Evolutionary conservation across 2,329 filamentous ascomycete genomes (phyloP), one percentile per base, ranked within the genome.

Genomic region (Pseudovirgaria hyperparasitica): DNA sequence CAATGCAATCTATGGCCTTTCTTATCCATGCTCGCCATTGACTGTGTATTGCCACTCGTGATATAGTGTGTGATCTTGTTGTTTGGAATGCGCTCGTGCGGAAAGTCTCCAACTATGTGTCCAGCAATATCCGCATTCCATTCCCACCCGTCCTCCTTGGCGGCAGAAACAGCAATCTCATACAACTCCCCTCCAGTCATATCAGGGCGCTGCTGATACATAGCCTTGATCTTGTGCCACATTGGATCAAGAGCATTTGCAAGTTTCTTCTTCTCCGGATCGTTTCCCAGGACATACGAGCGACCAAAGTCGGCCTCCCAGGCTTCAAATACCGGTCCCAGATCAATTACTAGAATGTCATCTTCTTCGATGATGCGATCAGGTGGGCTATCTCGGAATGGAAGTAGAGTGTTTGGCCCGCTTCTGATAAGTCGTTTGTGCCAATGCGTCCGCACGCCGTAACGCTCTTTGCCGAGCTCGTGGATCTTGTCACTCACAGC

Each of bases 221-320:
- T 42, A 4, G 41, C 36, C 43, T 63, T 64, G 23, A 65, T 56
- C n/a, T 39, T 41, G 4, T 53, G 36, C 60, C 61, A 68, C 7
- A 58, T 45, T 0, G 62, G 62, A 35, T 64, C 56, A 1, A 66
- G 50, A 4, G 57, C 43, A 29, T 65, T 62, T 2, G 59, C 55
- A 9, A 67, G 37, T 26, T 45, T 48, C 10, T 45, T 46, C 45
- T 67, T 68, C 12, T 43, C 31, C 2, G 58, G 54, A 27, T 67
- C 62, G 25, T 54, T 32, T 4, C 62, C 63, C 0, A 68, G 50
- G 3, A 68, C 62, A 33, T 58, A 68, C 1, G 64, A 68, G 9
- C 63, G 59, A 6, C 63, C 63, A 31, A 67, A 67, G 33, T 67
- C 64, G 5, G 64, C 64, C 38, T 68, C 64, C 60, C 60, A 69